These are phyloP conservation scores for Casuarina cunninghamiana DNA, from an alignment of 306 rosid genomes.

Conservation along the genomic window DNA sequence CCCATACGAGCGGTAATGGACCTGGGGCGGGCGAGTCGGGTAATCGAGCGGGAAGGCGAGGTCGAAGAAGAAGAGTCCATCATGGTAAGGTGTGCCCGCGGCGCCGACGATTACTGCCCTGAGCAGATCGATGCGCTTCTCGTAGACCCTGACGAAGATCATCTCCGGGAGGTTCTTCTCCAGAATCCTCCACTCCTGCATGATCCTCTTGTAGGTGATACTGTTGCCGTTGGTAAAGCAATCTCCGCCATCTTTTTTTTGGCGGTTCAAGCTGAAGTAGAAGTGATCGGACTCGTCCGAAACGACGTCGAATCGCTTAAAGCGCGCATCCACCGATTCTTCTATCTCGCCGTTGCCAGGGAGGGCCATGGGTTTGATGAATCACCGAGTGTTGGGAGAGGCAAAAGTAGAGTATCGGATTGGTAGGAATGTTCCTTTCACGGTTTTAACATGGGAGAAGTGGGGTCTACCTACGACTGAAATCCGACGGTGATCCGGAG, in stretches of 20 bases:
- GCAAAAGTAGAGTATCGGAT: background rate
- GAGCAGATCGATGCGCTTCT: constrained; percentile 38
- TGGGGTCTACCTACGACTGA: background rate
- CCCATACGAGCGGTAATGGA: constrained; percentile 46
- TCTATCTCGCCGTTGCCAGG: background rate
- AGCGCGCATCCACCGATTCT: constrained; percentile 2
- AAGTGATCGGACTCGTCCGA: constrained; percentile 41
- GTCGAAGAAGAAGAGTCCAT: constrained; percentile 60
- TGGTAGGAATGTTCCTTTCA: background rate
- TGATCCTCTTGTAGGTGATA: constrained; percentile 32
- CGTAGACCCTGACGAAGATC: constrained; percentile 52
- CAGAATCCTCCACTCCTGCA: constrained; percentile 56
- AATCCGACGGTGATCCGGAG: too few species aligned
- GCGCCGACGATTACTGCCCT: constrained; percentile 52
- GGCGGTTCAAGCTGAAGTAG: background rate
- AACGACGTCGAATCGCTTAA: constrained; percentile 46
- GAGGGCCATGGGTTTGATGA: background rate
- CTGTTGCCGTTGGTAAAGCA: constrained; percentile 9
- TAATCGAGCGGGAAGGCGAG: constrained; percentile 35
- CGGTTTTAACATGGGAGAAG: background rate
- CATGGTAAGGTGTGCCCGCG: constrained; percentile 63
- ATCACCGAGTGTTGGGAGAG: background rate
- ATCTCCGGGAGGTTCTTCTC: constrained; percentile 47
- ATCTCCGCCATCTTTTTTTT: background rate
- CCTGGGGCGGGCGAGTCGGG: constrained; percentile 42